These are phyloP conservation scores for Chimonanthus praecox DNA, from an alignment of 164 flowering plant species.

Conservation along the genomic window DNA sequence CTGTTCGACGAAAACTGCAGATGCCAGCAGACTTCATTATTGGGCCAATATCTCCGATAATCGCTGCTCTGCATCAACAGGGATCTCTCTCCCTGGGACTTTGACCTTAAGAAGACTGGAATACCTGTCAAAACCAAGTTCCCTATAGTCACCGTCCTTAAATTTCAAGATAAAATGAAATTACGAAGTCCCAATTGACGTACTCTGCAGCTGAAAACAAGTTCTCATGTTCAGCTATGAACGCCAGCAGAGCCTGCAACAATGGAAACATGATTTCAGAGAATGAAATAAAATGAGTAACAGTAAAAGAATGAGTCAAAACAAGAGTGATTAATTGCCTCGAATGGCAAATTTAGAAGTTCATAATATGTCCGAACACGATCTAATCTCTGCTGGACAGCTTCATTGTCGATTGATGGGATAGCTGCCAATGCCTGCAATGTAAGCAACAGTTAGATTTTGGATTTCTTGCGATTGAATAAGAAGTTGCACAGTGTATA, in stretches of 20 bases:
- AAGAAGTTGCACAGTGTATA: too few species aligned
- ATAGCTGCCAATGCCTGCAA: slow-evolving; percentile 91
- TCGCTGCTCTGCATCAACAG: slow-evolving; percentile 66
- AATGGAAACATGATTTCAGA: not conserved
- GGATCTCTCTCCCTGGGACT: slow-evolving; percentile 95
- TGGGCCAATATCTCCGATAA: slow-evolving; percentile 56
- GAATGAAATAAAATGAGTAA: not conserved
- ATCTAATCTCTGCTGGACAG: slow-evolving; percentile 84
- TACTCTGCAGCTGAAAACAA: slow-evolving; percentile 76
- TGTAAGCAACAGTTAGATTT: not conserved
- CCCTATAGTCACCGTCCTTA: not conserved
- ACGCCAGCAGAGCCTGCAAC: slow-evolving; percentile 89
- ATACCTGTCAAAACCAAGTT: slow-evolving; percentile 51
- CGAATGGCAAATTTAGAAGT: slow-evolving; percentile 90
- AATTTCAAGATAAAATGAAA: not conserved
- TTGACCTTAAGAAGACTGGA: slow-evolving; percentile 69
- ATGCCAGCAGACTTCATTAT: slow-evolving; percentile 2
- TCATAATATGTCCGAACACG: slow-evolving; percentile 89
- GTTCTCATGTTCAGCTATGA: slow-evolving; percentile 73
- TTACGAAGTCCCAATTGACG: slow-evolving; percentile 24
- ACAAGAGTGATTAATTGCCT: slow-evolving; percentile 38
- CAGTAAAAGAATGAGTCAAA: not conserved
- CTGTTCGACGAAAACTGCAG: not conserved
- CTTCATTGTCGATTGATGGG: slow-evolving; percentile 82
- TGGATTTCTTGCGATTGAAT: too few species aligned